A percentile compares a stretch with the other conserved stretches of the same genome.
Conservation (phyloP, 2,329 filamentous ascomycete species). For the Sclerotinia glacialis region DNA sequence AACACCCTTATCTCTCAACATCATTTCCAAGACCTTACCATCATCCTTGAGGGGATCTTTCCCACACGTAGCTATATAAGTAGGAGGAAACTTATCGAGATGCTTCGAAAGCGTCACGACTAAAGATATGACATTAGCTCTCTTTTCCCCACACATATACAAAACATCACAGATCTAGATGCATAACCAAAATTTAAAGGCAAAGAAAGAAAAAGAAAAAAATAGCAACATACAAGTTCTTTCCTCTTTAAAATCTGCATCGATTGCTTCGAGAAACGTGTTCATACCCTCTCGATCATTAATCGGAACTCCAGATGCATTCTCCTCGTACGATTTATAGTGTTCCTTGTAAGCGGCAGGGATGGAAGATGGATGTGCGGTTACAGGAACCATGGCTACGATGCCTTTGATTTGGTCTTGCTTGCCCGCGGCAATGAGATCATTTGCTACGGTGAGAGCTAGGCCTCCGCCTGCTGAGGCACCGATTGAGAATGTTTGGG, state of each 20-base stretch:
- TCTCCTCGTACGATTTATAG: constrained; percentile 30
- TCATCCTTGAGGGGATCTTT: constrained; percentile 15
- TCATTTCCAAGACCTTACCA: constrained; percentile 34
- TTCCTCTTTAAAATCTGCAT: constrained; percentile 24
- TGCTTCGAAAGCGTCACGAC: constrained; percentile 11
- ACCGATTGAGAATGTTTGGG: constrained; percentile 30
- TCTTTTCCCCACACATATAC: background rate
- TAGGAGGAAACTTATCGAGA: constrained; percentile 1
- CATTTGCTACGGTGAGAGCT: constrained; percentile 29
- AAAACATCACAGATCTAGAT: background rate
- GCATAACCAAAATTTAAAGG: background rate
- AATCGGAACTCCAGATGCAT: constrained; percentile 27
- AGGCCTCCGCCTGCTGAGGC: constrained; percentile 34
- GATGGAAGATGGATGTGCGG: constrained; percentile 29
- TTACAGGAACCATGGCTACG: constrained; percentile 30
- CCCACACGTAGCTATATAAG: constrained; percentile 8
- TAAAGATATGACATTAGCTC: too few species aligned
- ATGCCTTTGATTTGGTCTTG: constrained; percentile 28
- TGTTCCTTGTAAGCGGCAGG: constrained; percentile 25
- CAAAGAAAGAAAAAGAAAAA: constrained; percentile 20
- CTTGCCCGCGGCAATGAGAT: constrained; percentile 28
- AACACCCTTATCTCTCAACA: constrained; percentile 35
- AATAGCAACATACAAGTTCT: background rate
- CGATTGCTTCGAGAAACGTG: constrained; percentile 28
- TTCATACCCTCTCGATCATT: constrained; percentile 29